Evolutionary conservation across 1,139 yeast species (phyloP).

Genomic region (Wickerhamomyces sp.): DNA sequence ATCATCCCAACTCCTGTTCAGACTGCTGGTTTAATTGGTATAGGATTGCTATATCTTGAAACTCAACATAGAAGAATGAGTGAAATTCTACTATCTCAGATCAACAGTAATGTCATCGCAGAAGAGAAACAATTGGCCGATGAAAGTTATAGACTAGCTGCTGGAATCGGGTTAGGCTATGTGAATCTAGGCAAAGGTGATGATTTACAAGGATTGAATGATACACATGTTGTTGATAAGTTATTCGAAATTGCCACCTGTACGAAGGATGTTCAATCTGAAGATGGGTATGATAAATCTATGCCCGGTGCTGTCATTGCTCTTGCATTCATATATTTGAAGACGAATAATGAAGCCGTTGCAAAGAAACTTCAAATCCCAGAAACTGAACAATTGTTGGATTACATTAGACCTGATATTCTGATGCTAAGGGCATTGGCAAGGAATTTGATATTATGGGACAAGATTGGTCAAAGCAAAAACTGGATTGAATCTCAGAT

Average conservation of each 20-base stretch:
- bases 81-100: conserved; percentile 67
- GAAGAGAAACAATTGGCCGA: conserved; percentile 49
- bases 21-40: conserved; percentile 86
- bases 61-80: conserved; percentile 87
- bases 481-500: conserved; percentile 61
- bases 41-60: conserved; percentile 76
- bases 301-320: conserved; percentile 82
- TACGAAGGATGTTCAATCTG: conserved; percentile 65
- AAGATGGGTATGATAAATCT: conserved; percentile 63
- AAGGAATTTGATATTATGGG: conserved; percentile 76
- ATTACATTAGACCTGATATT: conserved; percentile 78
- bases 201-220: conserved; percentile 56
- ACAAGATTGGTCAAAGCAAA: conserved; percentile 43
- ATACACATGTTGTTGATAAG: conserved; percentile 65
- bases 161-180: conserved; percentile 84
- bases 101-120: conserved; percentile 50
- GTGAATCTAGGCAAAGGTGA: conserved; percentile 81
- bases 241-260: conserved; percentile 57
- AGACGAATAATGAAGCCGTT: conserved; percentile 54
- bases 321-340: conserved; percentile 66
- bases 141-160: conserved; percentile 84
- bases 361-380: conserved; percentile 69
- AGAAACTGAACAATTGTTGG: conserved; percentile 52
- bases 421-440: conserved; percentile 66
- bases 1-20: conserved; percentile 83